Base-by-base conservation (phyloP, 2,329 filamentous ascomycete genomes). In the Neocucurbitaria cava region DNA sequence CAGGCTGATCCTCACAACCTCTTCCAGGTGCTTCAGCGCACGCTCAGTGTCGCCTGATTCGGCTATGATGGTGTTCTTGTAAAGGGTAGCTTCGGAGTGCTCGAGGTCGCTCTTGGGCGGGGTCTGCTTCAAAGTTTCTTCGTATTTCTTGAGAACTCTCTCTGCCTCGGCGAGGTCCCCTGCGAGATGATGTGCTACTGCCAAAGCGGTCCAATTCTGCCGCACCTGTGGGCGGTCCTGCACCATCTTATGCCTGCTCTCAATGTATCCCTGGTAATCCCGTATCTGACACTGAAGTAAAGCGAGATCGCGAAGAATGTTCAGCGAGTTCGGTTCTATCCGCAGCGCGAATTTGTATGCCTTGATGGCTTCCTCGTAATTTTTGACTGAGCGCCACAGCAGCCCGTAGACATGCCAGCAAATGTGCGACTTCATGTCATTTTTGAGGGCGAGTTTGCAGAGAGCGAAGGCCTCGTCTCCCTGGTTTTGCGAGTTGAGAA, bases 391-490 rank as follows among this genome's bases (percentile, higher is more conserved):
- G 46, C 94, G 89, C 79, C 96, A 98, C 46, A 99, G 84, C 65
- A 99, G 80, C 28, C 96, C 95, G 76, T 98, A 99, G 57, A 99
- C 95, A 78, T 99, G 96, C 95, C 95, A 99, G 83, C 93, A 98
- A 70, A 99, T 93, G 78, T 98, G 94, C 70, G 93, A 97, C 81
- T 96, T 97, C 93, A 99, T 98, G 76, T 98, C 93, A 70, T 93
- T 92, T 64, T 89, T 92, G 68, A 99, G 83, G 30, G 96, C 95
- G 63, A 92, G 86, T 80, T 97, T 99, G 71, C 91, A 94, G 55
- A 99, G 84, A 41, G 88, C 86, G 75, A 99, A 99, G 0, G 96
- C 96, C 79, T 99, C 95, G 53, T 96, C 92, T 26, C 89, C 88
- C 79, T 96, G 94, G 66, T 92, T 92, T 78, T 94, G 89, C 40